Percentiles rank a stretch among this genome's conserved stretches.
Evolutionary conservation across 2,329 filamentous ascomycete genomes (phyloP).

Genomic region (Pezicula neosporulosa): DNA sequence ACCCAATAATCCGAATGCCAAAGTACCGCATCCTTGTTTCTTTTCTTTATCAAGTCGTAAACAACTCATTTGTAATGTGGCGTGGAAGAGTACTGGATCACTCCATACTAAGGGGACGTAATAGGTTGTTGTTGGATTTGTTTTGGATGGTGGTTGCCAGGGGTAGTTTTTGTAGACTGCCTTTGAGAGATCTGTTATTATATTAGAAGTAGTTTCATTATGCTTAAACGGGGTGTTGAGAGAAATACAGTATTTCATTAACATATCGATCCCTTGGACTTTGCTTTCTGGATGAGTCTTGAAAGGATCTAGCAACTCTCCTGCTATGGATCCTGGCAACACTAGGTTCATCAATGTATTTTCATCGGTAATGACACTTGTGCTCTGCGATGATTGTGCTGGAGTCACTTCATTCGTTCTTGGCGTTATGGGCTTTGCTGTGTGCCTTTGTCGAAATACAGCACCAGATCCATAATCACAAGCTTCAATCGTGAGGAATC

Average conservation of each 20-base stretch:
- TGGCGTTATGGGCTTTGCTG: background rate
- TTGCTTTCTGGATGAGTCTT: constrained; percentile 6
- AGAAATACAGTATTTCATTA: constrained; percentile 12
- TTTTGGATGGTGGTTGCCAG: constrained; percentile 13
- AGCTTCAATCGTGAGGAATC: constrained; percentile 1
- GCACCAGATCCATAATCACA: constrained; percentile 6
- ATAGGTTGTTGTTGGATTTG: constrained; percentile 11
- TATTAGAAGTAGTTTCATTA: constrained; percentile 8
- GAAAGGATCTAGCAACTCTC: constrained; percentile 10
- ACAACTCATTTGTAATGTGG: constrained; percentile 7
- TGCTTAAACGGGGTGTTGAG: background rate
- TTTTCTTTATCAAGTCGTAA: background rate
- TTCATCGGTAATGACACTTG: no score
- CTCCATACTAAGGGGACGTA: constrained; percentile 12
- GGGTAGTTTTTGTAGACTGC: constrained; percentile 11
- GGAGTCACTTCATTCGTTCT: background rate
- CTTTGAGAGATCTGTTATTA: constrained; percentile 8
- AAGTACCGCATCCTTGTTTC: background rate
- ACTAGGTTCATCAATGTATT: no score
- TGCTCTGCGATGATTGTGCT: background rate
- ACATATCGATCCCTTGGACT: constrained; percentile 7
- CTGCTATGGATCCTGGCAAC: constrained; percentile 1
- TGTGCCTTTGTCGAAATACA: background rate
- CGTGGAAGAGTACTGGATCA: constrained; percentile 12
- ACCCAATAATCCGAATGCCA: background rate